Percentiles rank a stretch among this genome's conserved stretches.
Conservation (phyloP, 495 filamentous ascomycete genomes). For the Penicillium psychrofluorescens region DNA sequence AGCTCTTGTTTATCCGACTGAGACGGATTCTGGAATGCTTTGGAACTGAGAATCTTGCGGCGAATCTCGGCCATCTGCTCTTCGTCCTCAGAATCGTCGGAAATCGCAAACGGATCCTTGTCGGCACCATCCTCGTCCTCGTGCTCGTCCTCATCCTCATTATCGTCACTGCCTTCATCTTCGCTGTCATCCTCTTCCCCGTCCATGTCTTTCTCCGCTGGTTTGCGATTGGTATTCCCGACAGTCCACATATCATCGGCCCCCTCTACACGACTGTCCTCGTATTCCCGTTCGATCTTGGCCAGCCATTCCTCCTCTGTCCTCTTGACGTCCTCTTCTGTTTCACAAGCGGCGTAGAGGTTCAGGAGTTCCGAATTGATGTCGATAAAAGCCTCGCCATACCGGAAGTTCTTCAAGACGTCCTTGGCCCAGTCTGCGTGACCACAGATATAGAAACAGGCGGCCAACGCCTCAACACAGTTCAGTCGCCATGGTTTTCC, state of each 20-base stretch:
- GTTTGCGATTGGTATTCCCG: conserved; percentile 73
- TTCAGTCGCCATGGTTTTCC: conserved; percentile 91
- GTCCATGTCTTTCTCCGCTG: conserved; percentile 40
- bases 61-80: conserved; percentile 91
- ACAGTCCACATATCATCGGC: conserved; percentile 70
- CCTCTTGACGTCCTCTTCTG: conserved; percentile 82
- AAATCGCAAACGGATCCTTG: conserved; percentile 64
- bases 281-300: conserved; percentile 83
- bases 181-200: conserved; percentile 43
- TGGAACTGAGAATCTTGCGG: conserved; percentile 75
- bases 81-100: conserved; percentile 71
- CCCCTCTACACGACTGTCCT: conserved; percentile 59
- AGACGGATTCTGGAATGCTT: conserved; percentile 65
- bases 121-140: conserved; percentile 43
- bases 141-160: conserved; percentile 37
- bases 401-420: conserved; percentile 75
- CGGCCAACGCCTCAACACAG: conserved; percentile 90
- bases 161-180: conserved; percentile 46
- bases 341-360: conserved; percentile 73
- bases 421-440: conserved; percentile 84
- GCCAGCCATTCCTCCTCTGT: conserved; percentile 81
- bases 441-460: conserved; percentile 86
- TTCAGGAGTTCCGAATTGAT: conserved; percentile 81
- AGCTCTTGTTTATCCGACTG: conserved; percentile 44
- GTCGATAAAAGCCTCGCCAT: conserved; percentile 77